Conservation (phyloP, 306 rosid genomes). For the Fagus sylvatica region DNA sequence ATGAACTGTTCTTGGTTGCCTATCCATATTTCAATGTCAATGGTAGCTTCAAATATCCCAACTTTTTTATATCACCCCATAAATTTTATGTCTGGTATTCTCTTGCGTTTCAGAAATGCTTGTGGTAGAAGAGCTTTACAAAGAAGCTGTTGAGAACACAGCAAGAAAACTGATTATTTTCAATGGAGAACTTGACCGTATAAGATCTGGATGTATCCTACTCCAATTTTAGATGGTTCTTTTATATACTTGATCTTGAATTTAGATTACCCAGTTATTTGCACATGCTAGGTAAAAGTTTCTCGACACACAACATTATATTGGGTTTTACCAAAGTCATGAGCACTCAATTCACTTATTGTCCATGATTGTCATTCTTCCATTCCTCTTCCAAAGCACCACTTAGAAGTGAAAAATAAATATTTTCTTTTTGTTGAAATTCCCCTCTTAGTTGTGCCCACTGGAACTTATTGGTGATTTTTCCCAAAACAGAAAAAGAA, state of each 20-base stretch:
- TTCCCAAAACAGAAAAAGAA: not conserved
- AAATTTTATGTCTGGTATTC: constrained; percentile 24
- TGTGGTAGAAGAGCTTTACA: constrained; percentile 94
- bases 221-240: constrained; percentile 12
- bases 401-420: not conserved
- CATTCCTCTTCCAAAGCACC: not conserved
- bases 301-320: not conserved
- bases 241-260: constrained; percentile 10
- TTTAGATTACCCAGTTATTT: not conserved
- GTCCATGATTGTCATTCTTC: not conserved
- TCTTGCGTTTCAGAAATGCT: constrained; percentile 74
- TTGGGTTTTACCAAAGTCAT: not conserved
- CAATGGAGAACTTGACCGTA: constrained; percentile 93
- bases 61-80: constrained; percentile 13
- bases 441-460: not conserved
- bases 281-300: not conserved
- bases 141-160: constrained; percentile 80
- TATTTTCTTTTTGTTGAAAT: not conserved
- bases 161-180: constrained; percentile 76
- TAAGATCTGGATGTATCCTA: constrained; percentile 99
- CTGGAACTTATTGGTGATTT: not conserved
- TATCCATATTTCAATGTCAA: constrained; percentile 95
- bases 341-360: not conserved
- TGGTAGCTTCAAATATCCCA: constrained; percentile 54
- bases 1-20: constrained; percentile 85